These are phyloP conservation scores for Diplotaxis tenuifolia DNA, from an alignment of 345 rosid genomes.

Conservation along the genomic window DNA sequence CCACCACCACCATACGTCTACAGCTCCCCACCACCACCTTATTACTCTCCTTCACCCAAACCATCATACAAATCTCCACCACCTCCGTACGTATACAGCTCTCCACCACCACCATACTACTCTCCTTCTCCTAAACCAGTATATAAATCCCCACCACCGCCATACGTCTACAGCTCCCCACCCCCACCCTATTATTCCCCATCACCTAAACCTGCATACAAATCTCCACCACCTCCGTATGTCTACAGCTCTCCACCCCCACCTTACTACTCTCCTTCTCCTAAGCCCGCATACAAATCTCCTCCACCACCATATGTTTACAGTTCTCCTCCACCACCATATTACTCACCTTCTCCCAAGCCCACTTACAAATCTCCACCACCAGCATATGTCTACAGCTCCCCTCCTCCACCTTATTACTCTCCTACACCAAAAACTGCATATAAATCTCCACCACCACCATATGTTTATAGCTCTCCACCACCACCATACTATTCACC, in stretches of 20 bases:
- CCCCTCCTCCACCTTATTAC: neutral
- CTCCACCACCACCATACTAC: constrained; percentile 4
- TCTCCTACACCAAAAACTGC: neutral
- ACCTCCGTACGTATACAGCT: neutral
- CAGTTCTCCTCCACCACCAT: constrained; percentile 14
- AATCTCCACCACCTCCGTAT: neutral
- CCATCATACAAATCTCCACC: constrained; percentile 2
- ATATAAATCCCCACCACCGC: constrained; percentile 3
- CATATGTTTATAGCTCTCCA: neutral
- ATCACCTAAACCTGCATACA: neutral
- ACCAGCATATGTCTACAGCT: neutral
- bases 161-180: neutral
- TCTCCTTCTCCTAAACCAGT: neutral
- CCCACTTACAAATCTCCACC: neutral
- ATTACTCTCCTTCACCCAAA: neutral
- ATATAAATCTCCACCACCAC: constrained; percentile 1
- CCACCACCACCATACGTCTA: neutral
- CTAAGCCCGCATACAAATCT: neutral
- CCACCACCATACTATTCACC: constrained; percentile 4
- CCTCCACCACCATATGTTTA: constrained; percentile 13
- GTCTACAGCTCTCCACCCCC: neutral
- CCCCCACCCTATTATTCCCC: constrained; percentile 6
- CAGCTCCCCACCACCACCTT: neutral
- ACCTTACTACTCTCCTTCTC: neutral
- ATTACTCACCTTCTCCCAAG: neutral